These are phyloP conservation scores for Leccinum pachyderme DNA, from an alignment of 1,284 basidiomycete species.

Conservation along the genomic window DNA sequence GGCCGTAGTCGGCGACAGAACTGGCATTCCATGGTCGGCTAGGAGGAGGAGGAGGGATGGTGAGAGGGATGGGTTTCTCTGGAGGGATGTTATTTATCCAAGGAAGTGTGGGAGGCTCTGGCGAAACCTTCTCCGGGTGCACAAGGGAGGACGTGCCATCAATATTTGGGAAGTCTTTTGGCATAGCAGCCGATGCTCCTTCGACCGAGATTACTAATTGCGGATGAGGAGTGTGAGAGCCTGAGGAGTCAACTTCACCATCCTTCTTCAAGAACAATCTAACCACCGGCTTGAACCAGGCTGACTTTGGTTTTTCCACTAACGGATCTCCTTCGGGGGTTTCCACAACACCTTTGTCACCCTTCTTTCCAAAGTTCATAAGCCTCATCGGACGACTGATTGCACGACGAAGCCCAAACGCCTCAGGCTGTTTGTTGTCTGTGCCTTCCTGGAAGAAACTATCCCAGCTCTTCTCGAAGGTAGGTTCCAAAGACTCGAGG, in stretches of 20 bases:
- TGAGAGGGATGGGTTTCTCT: constrained; percentile 28
- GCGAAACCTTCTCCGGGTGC: constrained; percentile 29
- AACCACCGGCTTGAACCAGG: constrained; percentile 29
- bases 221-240: constrained; percentile 30
- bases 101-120: constrained; percentile 34
- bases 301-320: constrained; percentile 21
- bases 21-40: constrained; percentile 28
- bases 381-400: constrained; percentile 43
- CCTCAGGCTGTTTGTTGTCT: constrained; percentile 17
- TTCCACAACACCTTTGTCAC: constrained; percentile 38
- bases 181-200: constrained; percentile 27
- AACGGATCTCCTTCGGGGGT: constrained; percentile 9
- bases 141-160: constrained; percentile 31
- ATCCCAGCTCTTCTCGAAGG: constrained; percentile 48
- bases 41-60: constrained; percentile 28
- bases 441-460: constrained; percentile 43
- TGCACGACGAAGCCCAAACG: constrained; percentile 18
- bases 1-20: constrained; percentile 23
- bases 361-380: constrained; percentile 40
- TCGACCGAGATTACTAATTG: constrained; percentile 46
- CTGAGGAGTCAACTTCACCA: constrained; percentile 18
- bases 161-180: constrained; percentile 34
- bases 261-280: constrained; percentile 22
- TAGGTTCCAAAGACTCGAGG: constrained; percentile 33
- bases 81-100: constrained; percentile 38